These are phyloP conservation scores for Hemileccinum rubropunctum DNA, from an alignment of 768 basidiomycete species.

Conservation along the genomic window DNA sequence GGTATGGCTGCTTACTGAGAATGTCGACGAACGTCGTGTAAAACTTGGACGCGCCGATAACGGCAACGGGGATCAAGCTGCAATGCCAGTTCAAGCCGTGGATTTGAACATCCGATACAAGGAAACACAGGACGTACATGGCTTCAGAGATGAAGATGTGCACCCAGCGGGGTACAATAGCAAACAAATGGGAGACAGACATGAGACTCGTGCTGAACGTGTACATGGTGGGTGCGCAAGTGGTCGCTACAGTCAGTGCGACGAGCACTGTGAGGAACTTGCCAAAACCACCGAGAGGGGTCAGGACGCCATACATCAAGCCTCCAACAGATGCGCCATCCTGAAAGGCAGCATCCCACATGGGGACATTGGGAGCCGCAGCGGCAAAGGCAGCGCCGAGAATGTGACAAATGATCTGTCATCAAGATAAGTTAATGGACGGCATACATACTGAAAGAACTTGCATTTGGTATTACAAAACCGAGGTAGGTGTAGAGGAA, in stretches of 20 bases:
- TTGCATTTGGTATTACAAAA: slow-evolving; percentile 40
- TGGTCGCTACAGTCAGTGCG: slow-evolving; percentile 52
- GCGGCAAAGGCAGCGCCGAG: slow-evolving; percentile 48
- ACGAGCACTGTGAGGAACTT: slow-evolving; percentile 48
- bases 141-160: slow-evolving; percentile 44
- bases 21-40: slow-evolving; percentile 44
- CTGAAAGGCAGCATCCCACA: slow-evolving; percentile 41
- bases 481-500: slow-evolving; percentile 48
- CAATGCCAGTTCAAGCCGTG: neutral
- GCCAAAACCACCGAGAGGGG: slow-evolving; percentile 42
- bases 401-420: slow-evolving; percentile 39
- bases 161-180: slow-evolving; percentile 44
- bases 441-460: slow-evolving; percentile 12
- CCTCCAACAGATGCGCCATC: slow-evolving; percentile 43
- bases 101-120: neutral
- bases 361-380: slow-evolving; percentile 36
- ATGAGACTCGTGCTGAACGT: slow-evolving; percentile 47
- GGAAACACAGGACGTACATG: slow-evolving; percentile 35
- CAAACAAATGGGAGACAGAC: slow-evolving; percentile 34
- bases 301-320: slow-evolving; percentile 38
- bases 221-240: slow-evolving; percentile 60
- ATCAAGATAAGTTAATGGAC: neutral
- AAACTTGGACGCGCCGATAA: slow-evolving; percentile 44
- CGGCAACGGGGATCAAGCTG: slow-evolving; percentile 46
- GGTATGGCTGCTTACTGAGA: slow-evolving; percentile 28